These are phyloP conservation scores for Dictyostelium brefeldianum DNA, from an alignment of 78 protist genomes.

Conservation along the genomic window DNA sequence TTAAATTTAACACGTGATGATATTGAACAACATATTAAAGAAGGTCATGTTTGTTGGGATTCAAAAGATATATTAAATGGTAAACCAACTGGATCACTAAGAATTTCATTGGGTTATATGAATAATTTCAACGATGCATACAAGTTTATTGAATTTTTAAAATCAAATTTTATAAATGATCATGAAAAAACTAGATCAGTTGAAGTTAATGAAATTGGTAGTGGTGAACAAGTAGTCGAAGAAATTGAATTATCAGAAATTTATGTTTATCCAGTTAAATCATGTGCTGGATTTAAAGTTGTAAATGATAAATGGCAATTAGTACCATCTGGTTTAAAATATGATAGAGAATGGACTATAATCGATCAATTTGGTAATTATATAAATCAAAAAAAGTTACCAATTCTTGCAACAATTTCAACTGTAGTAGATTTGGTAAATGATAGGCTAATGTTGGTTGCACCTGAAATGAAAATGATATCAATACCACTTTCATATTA, in stretches of 20 bases:
- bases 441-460: conserved; percentile 13
- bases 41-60: conserved; percentile 92
- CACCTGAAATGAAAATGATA: conserved; percentile 71
- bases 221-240: neutral
- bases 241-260: conserved; percentile 44
- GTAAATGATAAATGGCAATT: conserved; percentile 65
- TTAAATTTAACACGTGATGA: conserved; percentile 73
- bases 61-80: conserved; percentile 87
- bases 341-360: conserved; percentile 90
- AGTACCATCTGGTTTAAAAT: conserved; percentile 48
- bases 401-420: conserved; percentile 40
- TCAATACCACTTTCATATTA: conserved; percentile 45
- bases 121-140: conserved; percentile 68
- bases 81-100: conserved; percentile 87
- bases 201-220: neutral
- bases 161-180: conserved; percentile 10
- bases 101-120: conserved; percentile 85
- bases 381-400: conserved; percentile 69
- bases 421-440: conserved; percentile 40
- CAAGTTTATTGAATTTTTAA: conserved; percentile 24
- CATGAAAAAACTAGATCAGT: neutral
- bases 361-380: conserved; percentile 75
- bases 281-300: conserved; percentile 74
- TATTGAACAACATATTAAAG: conserved; percentile 41
- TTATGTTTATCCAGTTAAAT: conserved; percentile 87